phyloP scores from a whole-genome alignment of 164 flowering plant genomes.

The Chloranthus sessilifolius region DNA sequence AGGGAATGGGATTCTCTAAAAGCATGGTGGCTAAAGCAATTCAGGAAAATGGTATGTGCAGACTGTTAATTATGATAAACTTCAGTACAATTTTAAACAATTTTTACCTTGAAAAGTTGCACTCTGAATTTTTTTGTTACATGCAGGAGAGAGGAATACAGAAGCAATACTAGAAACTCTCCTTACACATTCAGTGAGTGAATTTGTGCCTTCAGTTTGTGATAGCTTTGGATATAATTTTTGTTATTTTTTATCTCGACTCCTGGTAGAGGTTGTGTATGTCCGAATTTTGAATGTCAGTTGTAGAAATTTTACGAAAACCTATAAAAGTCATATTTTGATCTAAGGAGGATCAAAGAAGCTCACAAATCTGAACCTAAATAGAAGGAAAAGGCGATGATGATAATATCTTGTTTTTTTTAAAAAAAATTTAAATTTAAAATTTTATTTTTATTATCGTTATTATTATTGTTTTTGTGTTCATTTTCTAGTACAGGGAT shows the following conservation, averaged over 20 bases:
- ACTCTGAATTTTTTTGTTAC: neutral
- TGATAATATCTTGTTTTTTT: too few species aligned
- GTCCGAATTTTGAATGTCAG: neutral
- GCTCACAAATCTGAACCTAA: too few species aligned
- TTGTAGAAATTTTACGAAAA: neutral
- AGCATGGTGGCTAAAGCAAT: conserved; percentile 53
- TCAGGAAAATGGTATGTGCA: conserved; percentile 54
- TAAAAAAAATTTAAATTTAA: too few species aligned
- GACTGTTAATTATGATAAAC: neutral
- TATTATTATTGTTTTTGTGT: too few species aligned
- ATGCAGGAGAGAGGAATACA: conserved; percentile 14
- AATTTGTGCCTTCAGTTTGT: neutral
- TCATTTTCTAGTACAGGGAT: too few species aligned
- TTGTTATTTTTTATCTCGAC: too few species aligned
- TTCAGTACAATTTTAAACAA: neutral
- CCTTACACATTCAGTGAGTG: conserved; percentile 15
- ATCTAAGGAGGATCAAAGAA: neutral
- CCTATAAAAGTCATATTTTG: neutral
- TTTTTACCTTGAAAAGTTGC: neutral
- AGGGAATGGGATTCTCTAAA: conserved; percentile 66
- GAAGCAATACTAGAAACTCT: conserved; percentile 17
- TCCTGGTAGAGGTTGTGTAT: neutral
- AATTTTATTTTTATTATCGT: too few species aligned
- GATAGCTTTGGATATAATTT: neutral
- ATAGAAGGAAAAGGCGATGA: too few species aligned